phyloP scores from a whole-genome alignment of 495 filamentous ascomycete species.

The Astrothelium macrocarpum region DNA sequence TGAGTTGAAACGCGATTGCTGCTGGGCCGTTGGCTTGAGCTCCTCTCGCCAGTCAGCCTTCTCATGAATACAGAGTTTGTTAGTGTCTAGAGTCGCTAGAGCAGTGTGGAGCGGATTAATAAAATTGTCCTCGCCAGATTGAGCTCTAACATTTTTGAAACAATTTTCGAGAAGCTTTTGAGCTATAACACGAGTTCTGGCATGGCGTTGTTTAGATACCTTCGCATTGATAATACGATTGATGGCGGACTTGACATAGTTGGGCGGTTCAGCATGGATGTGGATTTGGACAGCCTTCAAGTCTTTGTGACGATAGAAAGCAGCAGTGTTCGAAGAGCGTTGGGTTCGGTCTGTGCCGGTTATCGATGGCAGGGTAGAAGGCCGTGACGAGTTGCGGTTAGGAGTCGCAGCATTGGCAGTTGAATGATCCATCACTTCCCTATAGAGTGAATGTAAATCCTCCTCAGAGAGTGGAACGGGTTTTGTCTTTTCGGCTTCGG shows the following conservation, averaged over 20 bases:
- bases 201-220: not conserved
- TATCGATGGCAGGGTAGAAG: not conserved
- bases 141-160: not conserved
- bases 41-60: conserved; percentile 14
- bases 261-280: conserved; percentile 6
- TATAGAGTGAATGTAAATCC: not conserved
- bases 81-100: not conserved
- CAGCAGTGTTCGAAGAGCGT: not conserved
- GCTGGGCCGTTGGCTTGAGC: conserved; percentile 11
- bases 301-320: not conserved
- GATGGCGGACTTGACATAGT: conserved; percentile 6
- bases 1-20: not conserved
- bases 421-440: not conserved
- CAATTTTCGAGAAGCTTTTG: not conserved
- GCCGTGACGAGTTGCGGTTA: not conserved
- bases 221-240: not conserved
- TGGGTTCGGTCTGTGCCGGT: not conserved
- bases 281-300: conserved; percentile 7
- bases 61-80: conserved; percentile 9
- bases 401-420: not conserved
- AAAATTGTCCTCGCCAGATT: not conserved
- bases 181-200: not conserved
- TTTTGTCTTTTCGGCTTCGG: not conserved
- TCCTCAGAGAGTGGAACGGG: not conserved
- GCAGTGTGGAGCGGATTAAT: not conserved